These are phyloP conservation scores for Saccharomycopsis babjevae DNA, from an alignment of 805 yeast species.

Conservation along the genomic window DNA sequence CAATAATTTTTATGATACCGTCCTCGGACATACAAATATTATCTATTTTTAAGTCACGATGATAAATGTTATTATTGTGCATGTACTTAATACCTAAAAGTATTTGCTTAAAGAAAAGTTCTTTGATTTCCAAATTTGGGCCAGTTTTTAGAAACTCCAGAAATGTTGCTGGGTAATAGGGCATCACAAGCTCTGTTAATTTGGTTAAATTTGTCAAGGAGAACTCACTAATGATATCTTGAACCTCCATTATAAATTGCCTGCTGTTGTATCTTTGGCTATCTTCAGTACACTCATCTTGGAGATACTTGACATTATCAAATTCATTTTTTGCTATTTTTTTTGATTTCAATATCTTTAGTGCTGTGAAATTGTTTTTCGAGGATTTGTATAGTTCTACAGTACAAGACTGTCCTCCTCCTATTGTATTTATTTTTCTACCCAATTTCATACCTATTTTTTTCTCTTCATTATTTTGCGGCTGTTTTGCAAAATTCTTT, in stretches of 20 bases:
- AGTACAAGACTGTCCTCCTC: slow-evolving; percentile 9
- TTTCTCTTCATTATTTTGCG: neutral
- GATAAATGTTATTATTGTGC: slow-evolving; percentile 87
- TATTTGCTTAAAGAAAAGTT: slow-evolving; percentile 54
- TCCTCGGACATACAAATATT: slow-evolving; percentile 59
- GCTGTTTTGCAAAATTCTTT: too few species aligned
- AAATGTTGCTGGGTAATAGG: slow-evolving; percentile 12
- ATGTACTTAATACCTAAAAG: slow-evolving; percentile 71
- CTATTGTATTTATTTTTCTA: slow-evolving; percentile 2
- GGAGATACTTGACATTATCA: neutral
- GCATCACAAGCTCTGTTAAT: slow-evolving; percentile 3
- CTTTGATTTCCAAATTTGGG: slow-evolving; percentile 1
- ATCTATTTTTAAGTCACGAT: slow-evolving; percentile 86
- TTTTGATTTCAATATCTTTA: neutral
- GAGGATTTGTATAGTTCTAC: slow-evolving; percentile 5
- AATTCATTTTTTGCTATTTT: neutral
- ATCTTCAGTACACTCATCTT: neutral
- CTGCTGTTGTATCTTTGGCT: neutral
- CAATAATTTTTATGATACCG: slow-evolving; percentile 63
- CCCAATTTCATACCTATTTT: neutral
- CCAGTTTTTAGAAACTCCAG: neutral
- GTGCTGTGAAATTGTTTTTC: neutral
- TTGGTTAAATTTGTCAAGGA: neutral
- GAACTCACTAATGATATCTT: neutral
- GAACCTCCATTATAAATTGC: neutral